These are phyloP conservation scores for Fusarium albosuccineum DNA, from an alignment of 2,329 filamentous ascomycete species.

Conservation along the genomic window DNA sequence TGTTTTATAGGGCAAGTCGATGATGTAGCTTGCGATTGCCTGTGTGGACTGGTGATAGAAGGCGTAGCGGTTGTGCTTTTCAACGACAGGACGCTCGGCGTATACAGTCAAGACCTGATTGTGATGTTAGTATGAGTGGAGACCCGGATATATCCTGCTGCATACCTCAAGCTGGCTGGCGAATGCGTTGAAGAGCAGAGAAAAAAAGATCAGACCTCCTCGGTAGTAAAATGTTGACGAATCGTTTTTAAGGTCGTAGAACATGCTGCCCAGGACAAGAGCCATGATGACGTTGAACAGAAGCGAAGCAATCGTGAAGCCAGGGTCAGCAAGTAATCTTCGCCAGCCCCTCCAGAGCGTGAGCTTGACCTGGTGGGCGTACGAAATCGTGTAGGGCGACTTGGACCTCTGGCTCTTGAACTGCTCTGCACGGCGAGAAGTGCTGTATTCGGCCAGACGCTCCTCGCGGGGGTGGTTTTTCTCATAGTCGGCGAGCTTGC, in stretches of 20 bases:
- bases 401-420: constrained; percentile 55
- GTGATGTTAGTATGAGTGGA: not conserved
- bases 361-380: constrained; percentile 59
- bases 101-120: constrained; percentile 49
- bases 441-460: constrained; percentile 40
- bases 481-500: constrained; percentile 48
- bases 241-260: constrained; percentile 59
- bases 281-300: constrained; percentile 62
- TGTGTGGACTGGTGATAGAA: constrained; percentile 52
- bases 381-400: constrained; percentile 63
- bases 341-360: constrained; percentile 58
- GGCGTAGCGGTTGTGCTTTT: constrained; percentile 53
- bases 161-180: constrained; percentile 50
- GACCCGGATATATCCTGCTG: fast-evolving
- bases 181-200: constrained; percentile 65
- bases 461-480: constrained; percentile 31
- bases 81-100: constrained; percentile 49
- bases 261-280: constrained; percentile 66
- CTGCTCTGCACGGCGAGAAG: constrained; percentile 42
- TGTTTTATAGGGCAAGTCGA: constrained; percentile 45
- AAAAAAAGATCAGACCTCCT: constrained; percentile 64
- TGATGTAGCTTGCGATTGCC: constrained; percentile 45
- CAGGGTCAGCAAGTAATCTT: constrained; percentile 55
- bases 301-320: constrained; percentile 56
- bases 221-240: constrained; percentile 61